Base-by-base conservation (phyloP, 371 early-diverging fungal species). In the Syncephalastrum monosporum region DNA sequence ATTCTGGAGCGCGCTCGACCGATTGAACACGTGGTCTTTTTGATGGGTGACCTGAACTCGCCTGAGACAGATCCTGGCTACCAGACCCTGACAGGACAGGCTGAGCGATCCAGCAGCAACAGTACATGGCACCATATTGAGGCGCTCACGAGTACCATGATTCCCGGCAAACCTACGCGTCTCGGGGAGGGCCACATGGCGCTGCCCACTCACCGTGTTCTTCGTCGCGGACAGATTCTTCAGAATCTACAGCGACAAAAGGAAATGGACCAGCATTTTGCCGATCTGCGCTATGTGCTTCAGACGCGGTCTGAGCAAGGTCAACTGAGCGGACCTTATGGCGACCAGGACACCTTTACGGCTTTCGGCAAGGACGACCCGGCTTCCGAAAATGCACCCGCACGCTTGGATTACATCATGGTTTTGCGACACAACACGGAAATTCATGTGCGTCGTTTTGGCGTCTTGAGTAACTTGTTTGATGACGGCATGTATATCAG, bases 371-470 rank as follows among this genome's bases (percentile, higher is more conserved):
- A 23, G 19, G 65, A 70, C 16, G 56, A 65, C 10, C 59, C 59
- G 29, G 69, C 67, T 16, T 59, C 59, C 17, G 61, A 67, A 7
- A 61, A 68, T 24, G 73, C 73, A 7, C 73, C 73, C 4, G 42
- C 63, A 21, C 65, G 71, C 24, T 56, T 78, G 19, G 78, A 78
- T 55, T 78, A 76, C 50, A 76, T 81, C 16, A 65, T 81, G 75
- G 47, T 60, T 12, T 51, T 74, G 47, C 56, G 53, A 24, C 57
- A 63, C 24, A 33, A 27, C 3, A 6, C 50, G 5, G 44, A 47
- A 8, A 58, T 69, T 13, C 57, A 61, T 5, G 65, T 69, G 3
- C 65, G 57, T 42, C 61, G 61, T 1, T 69, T 60, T 50, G 80
- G 70, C 14, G 71, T 77, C 1, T 56, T 79, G 1, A 50, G 62